Evolutionary conservation across 345 rosid genomes (phyloP), one percentile per base, ranked within the genome.

Genomic region (Citrus australasica): DNA sequence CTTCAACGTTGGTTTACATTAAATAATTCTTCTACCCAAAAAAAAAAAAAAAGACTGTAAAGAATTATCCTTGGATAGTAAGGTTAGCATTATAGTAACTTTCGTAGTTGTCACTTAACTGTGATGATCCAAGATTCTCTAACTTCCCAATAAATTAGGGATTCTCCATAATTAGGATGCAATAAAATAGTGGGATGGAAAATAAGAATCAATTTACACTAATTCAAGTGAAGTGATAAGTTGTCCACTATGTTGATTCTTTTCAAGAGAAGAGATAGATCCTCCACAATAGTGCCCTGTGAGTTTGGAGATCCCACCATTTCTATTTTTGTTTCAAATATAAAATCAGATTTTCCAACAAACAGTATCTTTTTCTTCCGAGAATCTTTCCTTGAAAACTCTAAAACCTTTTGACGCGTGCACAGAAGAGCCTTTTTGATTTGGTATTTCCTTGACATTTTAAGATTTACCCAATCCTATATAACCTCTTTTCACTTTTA

Each of bases 201-300:
- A 73, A 78, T 74, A 73, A 38, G 48, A 70, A 71, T 66, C 56
- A 66, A 30, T 67, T 33, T 66, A 72, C 25, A 24, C 76, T 63
- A 69, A 67, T 73, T 76, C n/a, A 32, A 81, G 74, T 48, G 28
- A 13, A 28, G 37, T 11, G 67, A 27, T 46, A 32, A 9, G 32
- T 65, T 21, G 56, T 38, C 78, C 74, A 42, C 69, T 71, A 30
- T 69, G 13, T 24, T 37, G 65, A 40, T 76, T 76, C 76, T 80
- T 51, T 7, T 32, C 0, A 32, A 1, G 62, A 6, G 5, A 37
- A 24, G 33, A 28, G 27, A 46, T 13, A 62, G 46, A 8, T 7
- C 55, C 71, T 71, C 48, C 70, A 72, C 69, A 48, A 76, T n/a
- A 8, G 27, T 35, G 46, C 35, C 75, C 83, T 32, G 72, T 35